Evolutionary conservation across 805 yeast genomes (phyloP), one percentile per base, ranked within the genome.

Genomic region (Zygoascus bituminiphila): DNA sequence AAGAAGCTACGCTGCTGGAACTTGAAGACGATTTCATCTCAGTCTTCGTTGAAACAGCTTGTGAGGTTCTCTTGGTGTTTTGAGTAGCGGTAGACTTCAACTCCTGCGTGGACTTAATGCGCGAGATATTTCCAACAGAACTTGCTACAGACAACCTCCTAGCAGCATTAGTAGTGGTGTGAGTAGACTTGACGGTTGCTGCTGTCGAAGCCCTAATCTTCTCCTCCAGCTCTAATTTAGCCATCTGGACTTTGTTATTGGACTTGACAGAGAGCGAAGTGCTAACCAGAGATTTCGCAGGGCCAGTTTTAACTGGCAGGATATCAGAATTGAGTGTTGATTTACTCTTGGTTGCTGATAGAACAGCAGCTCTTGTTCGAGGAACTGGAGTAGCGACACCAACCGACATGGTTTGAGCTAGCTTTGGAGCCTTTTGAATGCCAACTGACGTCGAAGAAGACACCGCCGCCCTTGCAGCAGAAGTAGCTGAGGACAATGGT

Each of bases 21-120:
- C 45, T 10, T 26, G 46, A 2, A 15, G 17, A 21, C 15, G 35
- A 8, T 47, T 38, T 26, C 46, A 6, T 9, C 47, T 21, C 12
- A 45, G 54, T 7, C 41, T 46, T 38, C 38, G 20, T 20, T 4
- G 26, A 43, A 10, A 39, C 47, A 20, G 42, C 38, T 10, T 41
- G 48, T 4, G 49, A 43, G 17, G 49, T 25, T 26, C 45, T 6
- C 43, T 14, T n/a, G 17, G 36, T n/a, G 14, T 7, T 20, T 14
- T 22, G 23, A 8, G n/a, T n/a, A 19, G 42, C 26, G 10, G 42
- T 23, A 2, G 25, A 23, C 23, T 20, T 20, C 5, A 21, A 3
- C 8, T 39, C 25, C 26, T 39, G 21, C 9, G 26, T 14, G 10
- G 5, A 20, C 25, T 39, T 39, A 12, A 39, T 23, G 8, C 23